phyloP scores from a whole-genome alignment of 2,329 filamentous ascomycete species.

The Arthrobotrys sphaeroides region DNA sequence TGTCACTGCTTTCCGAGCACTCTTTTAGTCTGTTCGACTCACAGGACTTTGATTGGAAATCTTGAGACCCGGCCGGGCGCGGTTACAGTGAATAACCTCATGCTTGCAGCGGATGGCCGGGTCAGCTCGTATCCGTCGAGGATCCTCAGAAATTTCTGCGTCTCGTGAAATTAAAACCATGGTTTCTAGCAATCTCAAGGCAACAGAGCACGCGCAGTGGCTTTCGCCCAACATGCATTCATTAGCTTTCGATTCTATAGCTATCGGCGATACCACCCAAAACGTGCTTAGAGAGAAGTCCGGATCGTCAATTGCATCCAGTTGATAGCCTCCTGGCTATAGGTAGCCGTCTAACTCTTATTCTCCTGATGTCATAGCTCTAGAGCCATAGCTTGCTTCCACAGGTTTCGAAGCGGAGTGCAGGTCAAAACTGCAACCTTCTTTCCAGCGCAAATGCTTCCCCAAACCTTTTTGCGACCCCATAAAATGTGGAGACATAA shows the following conservation, averaged over 20 bases:
- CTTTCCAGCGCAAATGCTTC: slow-evolving; percentile 28
- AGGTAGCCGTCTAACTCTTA: neutral
- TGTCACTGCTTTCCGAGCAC: slow-evolving; percentile 25
- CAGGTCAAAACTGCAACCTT: slow-evolving; percentile 20
- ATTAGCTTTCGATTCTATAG: neutral
- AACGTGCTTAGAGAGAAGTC: neutral
- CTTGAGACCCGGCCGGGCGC: neutral
- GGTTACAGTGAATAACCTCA: slow-evolving; percentile 4
- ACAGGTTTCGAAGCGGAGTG: neutral
- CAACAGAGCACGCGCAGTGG: slow-evolving; percentile 22
- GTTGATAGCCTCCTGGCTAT: neutral
- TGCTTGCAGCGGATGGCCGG: slow-evolving; percentile 39
- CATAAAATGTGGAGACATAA: slow-evolving; percentile 5
- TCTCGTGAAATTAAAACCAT: slow-evolving; percentile 39
- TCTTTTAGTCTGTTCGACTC: neutral
- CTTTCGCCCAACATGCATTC: neutral
- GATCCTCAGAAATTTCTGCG: slow-evolving; percentile 10
- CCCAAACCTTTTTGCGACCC: slow-evolving; percentile 10
- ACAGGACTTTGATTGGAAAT: slow-evolving; percentile 28
- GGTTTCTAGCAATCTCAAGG: slow-evolving; percentile 21
- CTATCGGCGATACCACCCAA: neutral
- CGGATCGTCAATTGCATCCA: slow-evolving; percentile 11
- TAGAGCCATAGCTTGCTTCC: neutral
- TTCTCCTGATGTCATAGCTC: slow-evolving; percentile 1
- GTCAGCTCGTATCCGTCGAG: slow-evolving; percentile 41